These are phyloP conservation scores for Zea luxurians DNA, from an alignment of 176 grass and related monocot species.

Conservation along the genomic window DNA sequence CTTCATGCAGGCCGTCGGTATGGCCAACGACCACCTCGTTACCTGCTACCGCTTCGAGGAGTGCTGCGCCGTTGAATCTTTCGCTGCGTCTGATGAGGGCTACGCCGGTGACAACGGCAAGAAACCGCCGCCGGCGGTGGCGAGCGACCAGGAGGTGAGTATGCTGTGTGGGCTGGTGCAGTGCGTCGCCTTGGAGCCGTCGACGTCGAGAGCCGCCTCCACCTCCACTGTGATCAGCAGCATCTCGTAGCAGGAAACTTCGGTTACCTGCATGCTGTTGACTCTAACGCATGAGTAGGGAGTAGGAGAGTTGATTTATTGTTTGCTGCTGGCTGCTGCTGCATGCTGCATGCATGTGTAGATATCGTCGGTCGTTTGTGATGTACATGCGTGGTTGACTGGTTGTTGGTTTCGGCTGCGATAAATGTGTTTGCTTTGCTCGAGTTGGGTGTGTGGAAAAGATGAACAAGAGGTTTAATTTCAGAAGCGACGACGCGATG, in stretches of 20 bases:
- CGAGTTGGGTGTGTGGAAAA: neutral
- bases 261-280: neutral
- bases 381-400: neutral
- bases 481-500: neutral
- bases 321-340: neutral
- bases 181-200: constrained; percentile 36
- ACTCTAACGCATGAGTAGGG: constrained; percentile 6
- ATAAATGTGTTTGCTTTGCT: constrained; percentile 17
- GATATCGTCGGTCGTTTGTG: neutral
- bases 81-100: neutral
- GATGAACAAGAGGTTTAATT: neutral
- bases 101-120: neutral
- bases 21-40: constrained; percentile 90
- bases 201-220: constrained; percentile 14
- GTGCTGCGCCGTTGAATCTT: constrained; percentile 39
- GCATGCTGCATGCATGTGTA: constrained; percentile 10
- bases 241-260: constrained; percentile 51
- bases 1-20: constrained; percentile 96
- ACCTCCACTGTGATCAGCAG: constrained; percentile 36
- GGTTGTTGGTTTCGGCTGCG: constrained; percentile 31
- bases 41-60: constrained; percentile 74
- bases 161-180: constrained; percentile 38
- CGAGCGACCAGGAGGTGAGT: constrained; percentile 43
- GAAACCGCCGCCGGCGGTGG: neutral
- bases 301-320: constrained; percentile 13